Conservation (phyloP, 2,329 filamentous ascomycete species). For the Arthrobotrys megalospora region DNA sequence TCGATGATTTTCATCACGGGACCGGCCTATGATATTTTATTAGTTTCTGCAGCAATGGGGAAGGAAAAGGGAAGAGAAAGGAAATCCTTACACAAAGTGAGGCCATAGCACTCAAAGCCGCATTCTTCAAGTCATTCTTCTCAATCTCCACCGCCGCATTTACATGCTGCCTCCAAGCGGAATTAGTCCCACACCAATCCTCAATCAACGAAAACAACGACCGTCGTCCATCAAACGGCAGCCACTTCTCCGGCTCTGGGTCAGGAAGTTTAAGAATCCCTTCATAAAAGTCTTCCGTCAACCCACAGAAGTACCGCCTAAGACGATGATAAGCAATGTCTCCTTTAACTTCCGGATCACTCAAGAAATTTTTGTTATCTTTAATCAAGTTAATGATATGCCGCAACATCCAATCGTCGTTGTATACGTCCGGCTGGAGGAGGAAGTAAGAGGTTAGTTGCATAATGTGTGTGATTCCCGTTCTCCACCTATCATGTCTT, state of each 20-base stretch:
- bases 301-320: slow-evolving; percentile 90
- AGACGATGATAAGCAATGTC: slow-evolving; percentile 95
- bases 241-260: slow-evolving; percentile 90
- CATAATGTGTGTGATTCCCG: slow-evolving; percentile 96
- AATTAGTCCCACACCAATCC: slow-evolving; percentile 94
- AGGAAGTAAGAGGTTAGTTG: slow-evolving; percentile 93
- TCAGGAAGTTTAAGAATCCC: slow-evolving; percentile 86
- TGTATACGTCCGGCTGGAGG: slow-evolving; percentile 81
- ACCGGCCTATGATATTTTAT: slow-evolving; percentile 63
- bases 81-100: slow-evolving; percentile 80
- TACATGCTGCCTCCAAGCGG: slow-evolving; percentile 83
- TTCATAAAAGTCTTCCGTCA: slow-evolving; percentile 93
- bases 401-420: slow-evolving; percentile 89
- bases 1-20: slow-evolving; percentile 73
- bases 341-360: slow-evolving; percentile 93
- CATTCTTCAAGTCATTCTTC: slow-evolving; percentile 89
- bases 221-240: slow-evolving; percentile 96
- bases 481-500: slow-evolving; percentile 87
- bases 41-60: slow-evolving; percentile 19
- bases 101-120: slow-evolving; percentile 95
- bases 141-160: slow-evolving; percentile 97
- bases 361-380: slow-evolving; percentile 92
- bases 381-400: slow-evolving; percentile 92
- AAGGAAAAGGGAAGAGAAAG: neutral
- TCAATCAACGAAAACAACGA: slow-evolving; percentile 98